Conservation (phyloP, 805 yeast species). For the Sugiyamaella valdiviana region DNA sequence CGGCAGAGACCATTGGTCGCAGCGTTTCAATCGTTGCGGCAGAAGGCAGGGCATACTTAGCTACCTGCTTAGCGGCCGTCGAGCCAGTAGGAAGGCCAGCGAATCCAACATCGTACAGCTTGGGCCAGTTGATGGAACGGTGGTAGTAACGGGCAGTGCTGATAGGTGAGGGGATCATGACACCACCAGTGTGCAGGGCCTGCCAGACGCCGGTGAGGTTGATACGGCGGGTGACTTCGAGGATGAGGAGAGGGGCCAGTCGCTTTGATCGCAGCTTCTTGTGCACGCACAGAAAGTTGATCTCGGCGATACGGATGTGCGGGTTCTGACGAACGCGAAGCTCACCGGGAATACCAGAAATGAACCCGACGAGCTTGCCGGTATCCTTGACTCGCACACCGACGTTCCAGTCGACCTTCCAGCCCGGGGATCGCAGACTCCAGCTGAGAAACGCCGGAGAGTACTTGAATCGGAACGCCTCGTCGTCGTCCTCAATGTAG, state of each 20-base stretch:
- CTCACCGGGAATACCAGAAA: constrained; percentile 79
- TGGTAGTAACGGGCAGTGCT: constrained; percentile 85
- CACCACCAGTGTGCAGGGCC: constrained; percentile 91
- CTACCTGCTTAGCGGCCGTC: constrained; percentile 61
- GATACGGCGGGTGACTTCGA: constrained; percentile 90
- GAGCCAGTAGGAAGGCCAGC: constrained; percentile 67
- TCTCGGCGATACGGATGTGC: constrained; percentile 56
- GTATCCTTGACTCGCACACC: constrained; percentile 83
- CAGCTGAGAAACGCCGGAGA: constrained; percentile 76
- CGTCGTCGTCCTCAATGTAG: constrained; percentile 92
- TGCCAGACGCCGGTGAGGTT: constrained; percentile 85
- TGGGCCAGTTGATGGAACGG: constrained; percentile 89
- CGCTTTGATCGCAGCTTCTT: constrained; percentile 90
- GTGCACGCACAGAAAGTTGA: constrained; percentile 90
- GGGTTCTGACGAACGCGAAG: constrained; percentile 52
- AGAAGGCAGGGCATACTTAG: constrained; percentile 52
- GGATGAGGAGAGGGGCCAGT: constrained; percentile 87
- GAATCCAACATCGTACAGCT: constrained; percentile 84
- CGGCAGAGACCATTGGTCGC: constrained; percentile 51
- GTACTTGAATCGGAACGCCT: constrained; percentile 86
- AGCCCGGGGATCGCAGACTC: constrained; percentile 94
- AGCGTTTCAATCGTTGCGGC: constrained; percentile 46
- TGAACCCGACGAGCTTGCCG: constrained; percentile 81
- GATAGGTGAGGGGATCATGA: constrained; percentile 86
- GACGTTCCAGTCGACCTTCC: constrained; percentile 80